A percentile compares a stretch with the other conserved stretches of the same genome.
phyloP scores from a whole-genome alignment of 768 basidiomycete species.

The Calocera viscosa region DNA sequence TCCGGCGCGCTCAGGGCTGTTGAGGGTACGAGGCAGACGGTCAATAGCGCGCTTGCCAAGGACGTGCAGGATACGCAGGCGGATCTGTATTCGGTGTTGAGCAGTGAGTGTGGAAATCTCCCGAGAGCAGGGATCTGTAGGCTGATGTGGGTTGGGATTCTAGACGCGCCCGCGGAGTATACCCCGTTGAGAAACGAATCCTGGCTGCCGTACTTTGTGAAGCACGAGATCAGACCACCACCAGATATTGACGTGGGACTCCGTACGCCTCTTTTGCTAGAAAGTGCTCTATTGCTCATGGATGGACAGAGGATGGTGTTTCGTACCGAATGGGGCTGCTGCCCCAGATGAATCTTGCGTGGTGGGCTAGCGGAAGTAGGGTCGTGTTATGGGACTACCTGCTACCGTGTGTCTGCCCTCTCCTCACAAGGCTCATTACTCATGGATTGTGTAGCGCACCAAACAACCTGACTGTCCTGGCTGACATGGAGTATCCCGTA shows the following conservation, averaged over 20 bases:
- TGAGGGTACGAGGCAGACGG: not conserved
- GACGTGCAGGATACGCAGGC: constrained; percentile 5
- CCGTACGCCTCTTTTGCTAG: not conserved
- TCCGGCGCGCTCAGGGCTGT: not conserved
- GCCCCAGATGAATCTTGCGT: constrained; percentile 85
- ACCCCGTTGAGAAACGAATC: not conserved
- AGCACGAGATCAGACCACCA: not conserved
- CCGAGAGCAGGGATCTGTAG: not conserved
- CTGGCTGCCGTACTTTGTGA: not conserved
- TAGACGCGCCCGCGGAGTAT: constrained; percentile 7
- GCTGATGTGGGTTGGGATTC: not conserved
- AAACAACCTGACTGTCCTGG: constrained; percentile 84
- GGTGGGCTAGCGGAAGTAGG: constrained; percentile 90
- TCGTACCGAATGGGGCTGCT: constrained; percentile 55
- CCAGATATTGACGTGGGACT: not conserved
- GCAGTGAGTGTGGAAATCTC: not conserved
- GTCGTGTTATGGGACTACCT: constrained; percentile 94
- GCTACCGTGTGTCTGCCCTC: constrained; percentile 54
- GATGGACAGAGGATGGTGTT: not conserved
- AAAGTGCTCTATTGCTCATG: not conserved
- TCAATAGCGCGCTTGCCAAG: not conserved
- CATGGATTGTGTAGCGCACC: constrained; percentile 29
- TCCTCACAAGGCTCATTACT: not conserved
- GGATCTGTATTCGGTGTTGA: not conserved
- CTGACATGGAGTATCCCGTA: constrained; percentile 82